phyloP scores from a whole-genome alignment of 2,329 filamentous ascomycete genomes.

The Gnomoniopsis smithogilvyi region DNA sequence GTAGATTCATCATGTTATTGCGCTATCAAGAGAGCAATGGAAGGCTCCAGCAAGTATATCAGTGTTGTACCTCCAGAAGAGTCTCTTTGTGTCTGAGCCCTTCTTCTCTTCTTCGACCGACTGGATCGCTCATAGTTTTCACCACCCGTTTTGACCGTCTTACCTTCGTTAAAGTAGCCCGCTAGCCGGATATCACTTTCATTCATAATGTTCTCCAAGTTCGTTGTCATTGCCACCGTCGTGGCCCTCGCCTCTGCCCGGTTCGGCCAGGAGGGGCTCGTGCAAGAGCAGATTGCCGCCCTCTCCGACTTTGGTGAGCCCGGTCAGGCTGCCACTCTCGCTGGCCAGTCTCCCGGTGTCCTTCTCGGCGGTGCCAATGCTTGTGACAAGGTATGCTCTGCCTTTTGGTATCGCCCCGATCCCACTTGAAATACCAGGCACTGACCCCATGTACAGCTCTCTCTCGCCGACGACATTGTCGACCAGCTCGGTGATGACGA shows the following conservation, averaged over 20 bases:
- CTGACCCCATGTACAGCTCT: slow-evolving; percentile 39
- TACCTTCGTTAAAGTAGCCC: background rate
- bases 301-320: slow-evolving; percentile 53
- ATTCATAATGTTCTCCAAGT: slow-evolving; percentile 41
- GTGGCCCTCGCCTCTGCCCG: slow-evolving; percentile 48
- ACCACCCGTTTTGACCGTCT: background rate
- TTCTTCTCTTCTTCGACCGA: background rate
- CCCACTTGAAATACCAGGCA: background rate
- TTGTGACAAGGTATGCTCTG: slow-evolving; percentile 57
- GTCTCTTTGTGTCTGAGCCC: too few species aligned
- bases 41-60: too few species aligned
- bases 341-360: slow-evolving; percentile 57
- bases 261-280: slow-evolving; percentile 62
- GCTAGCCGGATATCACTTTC: background rate
- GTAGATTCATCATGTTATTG: too few species aligned
- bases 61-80: too few species aligned
- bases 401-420: background rate
- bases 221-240: slow-evolving; percentile 36
- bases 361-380: slow-evolving; percentile 64
- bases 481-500: slow-evolving; percentile 55
- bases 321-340: slow-evolving; percentile 61
- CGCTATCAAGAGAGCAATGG: too few species aligned
- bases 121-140: background rate
- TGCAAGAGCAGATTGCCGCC: slow-evolving; percentile 51
- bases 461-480: slow-evolving; percentile 63